phyloP scores from a whole-genome alignment of 768 basidiomycete genomes.

The Rhizopogon vesiculosus region DNA sequence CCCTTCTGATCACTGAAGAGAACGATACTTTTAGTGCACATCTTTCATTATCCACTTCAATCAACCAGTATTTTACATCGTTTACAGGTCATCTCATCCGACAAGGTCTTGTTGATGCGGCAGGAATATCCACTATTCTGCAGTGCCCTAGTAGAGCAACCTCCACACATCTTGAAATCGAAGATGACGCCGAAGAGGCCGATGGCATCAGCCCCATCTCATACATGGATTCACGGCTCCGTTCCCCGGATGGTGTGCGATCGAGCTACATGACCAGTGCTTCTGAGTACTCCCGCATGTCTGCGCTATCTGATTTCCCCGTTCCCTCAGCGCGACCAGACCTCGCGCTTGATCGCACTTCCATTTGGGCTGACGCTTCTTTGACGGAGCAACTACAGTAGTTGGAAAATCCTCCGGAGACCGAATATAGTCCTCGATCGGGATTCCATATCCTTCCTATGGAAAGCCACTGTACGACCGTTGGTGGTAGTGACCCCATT shows the following conservation, averaged over 20 bases:
- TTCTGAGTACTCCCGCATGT: slow-evolving; percentile 59
- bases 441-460: slow-evolving; percentile 4
- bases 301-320: slow-evolving; percentile 70
- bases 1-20: slow-evolving; percentile 15
- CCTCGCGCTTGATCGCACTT: slow-evolving; percentile 28
- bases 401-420: neutral
- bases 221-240: slow-evolving; percentile 14
- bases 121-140: slow-evolving; percentile 7
- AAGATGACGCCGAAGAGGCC: slow-evolving; percentile 7
- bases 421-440: slow-evolving; percentile 6
- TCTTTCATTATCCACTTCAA: neutral
- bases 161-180: slow-evolving; percentile 19
- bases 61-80: neutral
- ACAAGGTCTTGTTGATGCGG: slow-evolving; percentile 12
- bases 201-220: slow-evolving; percentile 11
- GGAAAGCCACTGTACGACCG: slow-evolving; percentile 17
- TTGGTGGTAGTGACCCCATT: slow-evolving; percentile 21
- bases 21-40: slow-evolving; percentile 27
- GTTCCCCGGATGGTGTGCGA: slow-evolving; percentile 31
- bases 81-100: slow-evolving; percentile 20
- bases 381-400: slow-evolving; percentile 1
- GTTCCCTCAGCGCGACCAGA: slow-evolving; percentile 42
- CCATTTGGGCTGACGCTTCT: slow-evolving; percentile 35
- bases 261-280: slow-evolving; percentile 59
- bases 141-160: slow-evolving; percentile 6